Evolutionary conservation across 2,329 filamentous ascomycete species (phyloP).

Genomic region (Nigrospora sphaerica): DNA sequence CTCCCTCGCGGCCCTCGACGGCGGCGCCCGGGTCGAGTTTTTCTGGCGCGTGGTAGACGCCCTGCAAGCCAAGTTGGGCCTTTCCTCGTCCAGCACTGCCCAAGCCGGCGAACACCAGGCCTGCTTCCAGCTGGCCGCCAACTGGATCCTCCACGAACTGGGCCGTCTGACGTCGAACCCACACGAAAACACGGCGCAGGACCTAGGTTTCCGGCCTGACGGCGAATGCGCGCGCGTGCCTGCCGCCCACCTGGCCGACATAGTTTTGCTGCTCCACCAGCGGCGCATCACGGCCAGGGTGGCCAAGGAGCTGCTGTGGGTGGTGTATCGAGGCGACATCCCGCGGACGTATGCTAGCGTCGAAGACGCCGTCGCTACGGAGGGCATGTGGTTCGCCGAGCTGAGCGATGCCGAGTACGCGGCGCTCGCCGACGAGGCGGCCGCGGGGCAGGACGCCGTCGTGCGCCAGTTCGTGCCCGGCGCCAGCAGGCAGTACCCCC

Average conservation of each 20-base stretch:
- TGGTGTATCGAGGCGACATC: constrained; percentile 41
- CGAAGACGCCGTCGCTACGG: constrained; percentile 33
- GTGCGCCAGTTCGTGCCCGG: constrained; percentile 32
- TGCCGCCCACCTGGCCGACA: constrained; percentile 38
- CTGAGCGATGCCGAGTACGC: constrained; percentile 40
- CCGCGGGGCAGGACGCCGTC: constrained; percentile 39
- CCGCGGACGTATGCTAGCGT: constrained; percentile 29
- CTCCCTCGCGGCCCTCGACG: constrained; percentile 69
- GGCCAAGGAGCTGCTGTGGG: constrained; percentile 51
- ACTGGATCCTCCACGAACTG: constrained; percentile 70
- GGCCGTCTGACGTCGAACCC: constrained; percentile 56
- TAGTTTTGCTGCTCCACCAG: constrained; percentile 39
- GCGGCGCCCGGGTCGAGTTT: constrained; percentile 74
- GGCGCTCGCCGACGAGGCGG: constrained; percentile 33
- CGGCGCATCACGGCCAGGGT: constrained; percentile 48
- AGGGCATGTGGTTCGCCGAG: constrained; percentile 49
- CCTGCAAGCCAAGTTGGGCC: constrained; percentile 18
- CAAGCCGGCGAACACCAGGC: constrained; percentile 3
- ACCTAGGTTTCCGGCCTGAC: constrained; percentile 30
- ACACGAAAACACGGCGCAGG: constrained; percentile 21
- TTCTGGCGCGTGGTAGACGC: constrained; percentile 60
- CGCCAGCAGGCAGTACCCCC: constrained; percentile 35
- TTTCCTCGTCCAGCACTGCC: neutral
- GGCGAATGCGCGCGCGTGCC: constrained; percentile 42
- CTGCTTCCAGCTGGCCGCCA: constrained; percentile 43